Base-by-base conservation (phyloP, 129 eudicot species). In the Pulicaria dysenterica region DNA sequence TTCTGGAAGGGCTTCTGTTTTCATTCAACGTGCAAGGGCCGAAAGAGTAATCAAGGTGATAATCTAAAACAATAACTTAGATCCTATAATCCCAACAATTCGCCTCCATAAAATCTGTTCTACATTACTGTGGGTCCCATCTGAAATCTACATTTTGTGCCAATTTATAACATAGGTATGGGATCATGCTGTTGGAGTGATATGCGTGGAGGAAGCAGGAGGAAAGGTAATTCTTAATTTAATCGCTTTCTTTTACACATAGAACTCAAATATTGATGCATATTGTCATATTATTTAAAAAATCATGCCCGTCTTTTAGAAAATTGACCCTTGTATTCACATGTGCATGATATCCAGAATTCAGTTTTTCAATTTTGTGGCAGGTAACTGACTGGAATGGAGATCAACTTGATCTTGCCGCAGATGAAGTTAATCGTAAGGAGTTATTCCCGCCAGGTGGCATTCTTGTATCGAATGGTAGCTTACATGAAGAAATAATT, bases 341-440 rank as follows among this genome's bases (percentile, higher is more conserved):
- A 24, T 24, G 2, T 24, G 31, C 31, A 24, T 24, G 1, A 24
- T 24, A 2, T 24, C 31, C 31, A 24, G 31, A 24, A 24, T 24
- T 24, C 31, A 24, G 31, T 24, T 24, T 24, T 24, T 24, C 31
- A 24, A 2, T 24, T 24, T 24, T 75, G 53, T 80, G 42, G 40
- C 88, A 94, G 99, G 96, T 95, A 64, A 85, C 89, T 24, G 99
- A 95, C 74, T 95, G 99, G 99, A 80, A 69, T n/a, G 97, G 97
- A 17, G 82, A 80, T 70, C 34, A 77, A 68, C 86, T 95, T 66
- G 88, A 95, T 80, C 85, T 95, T 67, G 88, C 91, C 24, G 97
- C 85, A 43, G 97, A 95, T 88, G 64, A 90, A 75, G 76, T 12
- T 34, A 91, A 87, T 69, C 80, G 97, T 65, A 90, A 91, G 77